Evolutionary conservation across 192 early-diverging fungal genomes (phyloP), one percentile per base, ranked within the genome.

Genomic region (Coemansia aciculifera): DNA sequence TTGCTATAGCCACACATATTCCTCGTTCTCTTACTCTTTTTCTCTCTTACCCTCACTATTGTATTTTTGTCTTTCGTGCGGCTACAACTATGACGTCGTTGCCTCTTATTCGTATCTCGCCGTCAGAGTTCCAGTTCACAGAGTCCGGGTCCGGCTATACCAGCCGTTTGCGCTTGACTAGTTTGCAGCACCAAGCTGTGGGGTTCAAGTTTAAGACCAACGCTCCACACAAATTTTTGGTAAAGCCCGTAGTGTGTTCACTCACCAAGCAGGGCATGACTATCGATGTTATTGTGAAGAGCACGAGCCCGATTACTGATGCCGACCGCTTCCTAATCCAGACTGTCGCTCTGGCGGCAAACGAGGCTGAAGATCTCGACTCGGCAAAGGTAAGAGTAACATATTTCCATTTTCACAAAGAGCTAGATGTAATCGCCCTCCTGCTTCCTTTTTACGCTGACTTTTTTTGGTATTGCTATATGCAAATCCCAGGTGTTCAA

Each of bases 161-260:
- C 39, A 79, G 83, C 63, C 74, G 77, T 0, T 64, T 84, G 54
- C 78, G 85, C 13, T 52, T 78, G 40, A 87, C 84, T 36, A 83
- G 67, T 15, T 61, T 84, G 61, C 78, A 74, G 54, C 23, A 71
- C 34, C 73, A 75, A 46, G 68, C 79, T 2, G 84, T 87, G 13
- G 86, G 78, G 42, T 87, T 83, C 69, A 87, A 87, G 62, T 75
- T 87, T 69, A 87, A 87, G 66, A 87, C 86, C 65, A 87, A 87
- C 37, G 80, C 86, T 2, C 86, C 86, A 42, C 78, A 84, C 43
- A 79, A 85, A 73, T 87, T 86, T 39, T 77, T 82, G 23, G 86
- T 87, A 29, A 85, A 85, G 48, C 84, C 84, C 8, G 86, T 87
- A 32, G 63, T 85, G 8, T 84, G 80, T 40, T 67, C 81, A 59